A percentile compares a stretch with the other conserved stretches of the same genome.
Evolutionary conservation across 768 basidiomycete species (phyloP).

Genomic region (Lepiota brunneoincarnata): DNA sequence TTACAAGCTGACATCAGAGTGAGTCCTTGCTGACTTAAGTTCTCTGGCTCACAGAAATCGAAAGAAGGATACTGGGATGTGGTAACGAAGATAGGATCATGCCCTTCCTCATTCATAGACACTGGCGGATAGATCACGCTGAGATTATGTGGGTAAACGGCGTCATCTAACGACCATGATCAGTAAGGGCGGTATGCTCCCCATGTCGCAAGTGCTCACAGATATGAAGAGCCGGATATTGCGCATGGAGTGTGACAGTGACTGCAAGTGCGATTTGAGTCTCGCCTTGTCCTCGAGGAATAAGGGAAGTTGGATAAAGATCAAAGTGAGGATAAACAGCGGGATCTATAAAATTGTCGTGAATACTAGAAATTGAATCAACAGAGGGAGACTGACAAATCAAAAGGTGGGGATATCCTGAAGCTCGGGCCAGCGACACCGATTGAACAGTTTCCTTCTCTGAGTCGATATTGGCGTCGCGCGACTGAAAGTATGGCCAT

Average conservation of each 20-base stretch:
- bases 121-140: constrained; percentile 10
- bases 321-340: constrained; percentile 16
- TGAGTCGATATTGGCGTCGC: background rate
- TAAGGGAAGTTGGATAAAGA: constrained; percentile 10
- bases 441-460: background rate
- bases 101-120: background rate
- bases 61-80: background rate
- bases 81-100: background rate
- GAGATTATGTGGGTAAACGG: constrained; percentile 15
- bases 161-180: constrained; percentile 5
- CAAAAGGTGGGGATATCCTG: constrained; percentile 6
- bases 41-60: background rate
- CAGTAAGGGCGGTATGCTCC: background rate
- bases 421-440: background rate
- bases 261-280: background rate
- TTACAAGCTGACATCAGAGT: background rate
- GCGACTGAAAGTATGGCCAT: constrained; percentile 2
- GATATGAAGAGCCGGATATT: constrained; percentile 12
- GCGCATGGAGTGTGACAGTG: background rate
- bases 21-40: background rate
- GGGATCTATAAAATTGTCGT: constrained; percentile 19
- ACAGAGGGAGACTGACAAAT: constrained; percentile 23
- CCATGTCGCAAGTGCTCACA: background rate
- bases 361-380: background rate
- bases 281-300: background rate